These are phyloP conservation scores for Candida qinlingensis DNA, from an alignment of 805 yeast species.

Conservation along the genomic window DNA sequence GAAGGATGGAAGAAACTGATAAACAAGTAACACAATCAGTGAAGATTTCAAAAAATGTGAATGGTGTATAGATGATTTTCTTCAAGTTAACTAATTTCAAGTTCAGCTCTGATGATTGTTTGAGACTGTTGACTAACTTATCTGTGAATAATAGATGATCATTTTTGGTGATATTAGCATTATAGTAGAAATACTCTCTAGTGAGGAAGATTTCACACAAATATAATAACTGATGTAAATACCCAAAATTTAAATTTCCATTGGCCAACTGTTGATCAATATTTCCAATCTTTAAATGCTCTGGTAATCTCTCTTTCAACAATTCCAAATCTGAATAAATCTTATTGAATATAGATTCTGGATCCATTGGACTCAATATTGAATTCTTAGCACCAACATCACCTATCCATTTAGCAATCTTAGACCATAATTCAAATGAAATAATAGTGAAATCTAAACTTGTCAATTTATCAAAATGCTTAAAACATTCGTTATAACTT, in stretches of 20 bases:
- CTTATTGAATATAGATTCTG: constrained; percentile 24
- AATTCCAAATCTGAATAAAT: constrained; percentile 24
- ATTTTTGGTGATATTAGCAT: constrained; percentile 27
- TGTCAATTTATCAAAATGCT: constrained; percentile 14
- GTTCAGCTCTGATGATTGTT: constrained; percentile 23
- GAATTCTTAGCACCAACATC: constrained; percentile 30
- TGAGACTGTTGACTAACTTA: constrained; percentile 21
- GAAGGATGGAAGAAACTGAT: constrained; percentile 28
- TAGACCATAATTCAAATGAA: constrained; percentile 34
- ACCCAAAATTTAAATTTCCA: constrained; percentile 31
- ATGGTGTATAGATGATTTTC: constrained; percentile 33
- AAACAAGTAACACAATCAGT: constrained; percentile 32
- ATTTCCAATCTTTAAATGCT: constrained; percentile 23
- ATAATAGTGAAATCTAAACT: constrained; percentile 29
- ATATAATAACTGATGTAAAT: constrained; percentile 29
- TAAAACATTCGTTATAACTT: constrained; percentile 8
- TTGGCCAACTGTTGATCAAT: constrained; percentile 27
- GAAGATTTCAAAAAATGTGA: constrained; percentile 34
- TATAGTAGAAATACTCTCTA: constrained; percentile 32
- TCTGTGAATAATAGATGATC: constrained; percentile 28
- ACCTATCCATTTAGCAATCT: constrained; percentile 35
- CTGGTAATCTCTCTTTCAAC: constrained; percentile 26
- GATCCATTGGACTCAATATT: constrained; percentile 27
- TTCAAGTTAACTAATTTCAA: constrained; percentile 19
- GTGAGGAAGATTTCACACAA: constrained; percentile 31